These are phyloP conservation scores for Chaetothyriales sp. DNA, from an alignment of 2,329 filamentous ascomycete species.

Conservation along the genomic window DNA sequence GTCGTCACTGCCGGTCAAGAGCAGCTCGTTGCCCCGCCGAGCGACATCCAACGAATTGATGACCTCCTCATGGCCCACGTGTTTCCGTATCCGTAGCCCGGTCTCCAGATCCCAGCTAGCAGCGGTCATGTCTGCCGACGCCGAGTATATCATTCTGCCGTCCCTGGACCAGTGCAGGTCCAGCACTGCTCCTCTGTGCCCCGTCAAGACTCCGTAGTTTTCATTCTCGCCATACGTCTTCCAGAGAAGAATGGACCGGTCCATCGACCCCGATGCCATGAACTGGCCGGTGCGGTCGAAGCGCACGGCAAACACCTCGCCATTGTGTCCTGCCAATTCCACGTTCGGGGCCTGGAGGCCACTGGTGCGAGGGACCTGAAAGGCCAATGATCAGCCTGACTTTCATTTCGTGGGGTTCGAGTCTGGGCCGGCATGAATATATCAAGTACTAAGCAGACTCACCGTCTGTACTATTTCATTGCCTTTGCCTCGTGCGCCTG, in stretches of 20 bases:
- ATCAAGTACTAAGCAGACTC: slow-evolving; percentile 25
- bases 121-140: slow-evolving; percentile 83
- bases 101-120: slow-evolving; percentile 92
- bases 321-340: slow-evolving; percentile 65
- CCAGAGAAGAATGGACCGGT: slow-evolving; percentile 86
- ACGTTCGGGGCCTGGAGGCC: slow-evolving; percentile 80
- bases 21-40: slow-evolving; percentile 74
- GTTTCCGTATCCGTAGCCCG: slow-evolving; percentile 79
- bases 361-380: slow-evolving; percentile 64
- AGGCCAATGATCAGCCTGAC: slow-evolving; percentile 17
- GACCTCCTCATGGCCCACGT: slow-evolving; percentile 89
- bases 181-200: slow-evolving; percentile 80
- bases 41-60: slow-evolving; percentile 84
- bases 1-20: slow-evolving; percentile 87
- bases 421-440: slow-evolving; percentile 1
- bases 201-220: slow-evolving; percentile 79
- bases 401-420: slow-evolving; percentile 13
- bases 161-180: slow-evolving; percentile 96
- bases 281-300: slow-evolving; percentile 80
- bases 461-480: slow-evolving; percentile 54
- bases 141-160: slow-evolving; percentile 77
- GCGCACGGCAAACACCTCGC: slow-evolving; percentile 78
- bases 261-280: slow-evolving; percentile 92
- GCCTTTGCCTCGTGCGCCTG: slow-evolving; percentile 35
- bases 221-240: slow-evolving; percentile 82